phyloP scores from a whole-genome alignment of 2,329 filamentous ascomycete genomes.

The Pseudogymnoascus sp. region DNA sequence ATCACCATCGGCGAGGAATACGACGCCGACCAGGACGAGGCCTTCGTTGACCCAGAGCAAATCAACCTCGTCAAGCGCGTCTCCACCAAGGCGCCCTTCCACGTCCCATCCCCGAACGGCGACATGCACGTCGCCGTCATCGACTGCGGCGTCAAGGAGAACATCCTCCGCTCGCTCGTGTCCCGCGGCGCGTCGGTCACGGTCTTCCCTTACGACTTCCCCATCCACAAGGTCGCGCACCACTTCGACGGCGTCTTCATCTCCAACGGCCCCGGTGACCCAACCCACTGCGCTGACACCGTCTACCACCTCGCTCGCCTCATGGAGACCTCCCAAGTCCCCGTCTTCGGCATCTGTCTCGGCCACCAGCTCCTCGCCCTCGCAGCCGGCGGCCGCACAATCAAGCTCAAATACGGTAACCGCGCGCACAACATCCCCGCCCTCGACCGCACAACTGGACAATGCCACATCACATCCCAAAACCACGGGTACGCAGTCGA shows the following conservation, averaged over 20 bases:
- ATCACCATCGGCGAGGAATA: slow-evolving; percentile 97
- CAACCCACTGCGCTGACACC: slow-evolving; percentile 75
- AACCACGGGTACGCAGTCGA: slow-evolving; percentile 98
- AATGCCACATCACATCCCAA: slow-evolving; percentile 97
- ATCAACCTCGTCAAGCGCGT: slow-evolving; percentile 96
- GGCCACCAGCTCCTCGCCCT: slow-evolving; percentile 93
- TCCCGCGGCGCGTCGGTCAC: slow-evolving; percentile 87
- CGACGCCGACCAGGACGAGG: slow-evolving; percentile 95
- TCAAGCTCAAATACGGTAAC: slow-evolving; percentile 99
- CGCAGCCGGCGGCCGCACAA: slow-evolving; percentile 77
- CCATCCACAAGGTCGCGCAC: slow-evolving; percentile 94
- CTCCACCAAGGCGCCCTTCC: slow-evolving; percentile 96
- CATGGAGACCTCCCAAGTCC: slow-evolving; percentile 81
- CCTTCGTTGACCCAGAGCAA: slow-evolving; percentile 88
- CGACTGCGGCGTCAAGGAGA: slow-evolving; percentile 99
- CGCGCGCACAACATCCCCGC: slow-evolving; percentile 97
- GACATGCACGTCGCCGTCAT: slow-evolving; percentile 88
- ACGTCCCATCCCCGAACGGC: slow-evolving; percentile 77
- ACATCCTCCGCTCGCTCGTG: slow-evolving; percentile 92
- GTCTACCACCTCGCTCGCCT: slow-evolving; percentile 58
- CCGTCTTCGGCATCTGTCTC: slow-evolving; percentile 93
- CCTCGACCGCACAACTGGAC: slow-evolving; percentile 86
- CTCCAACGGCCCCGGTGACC: slow-evolving; percentile 92
- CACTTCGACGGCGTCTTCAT: slow-evolving; percentile 99
- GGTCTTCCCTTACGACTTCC: slow-evolving; percentile 93